Evolutionary conservation across 2,329 filamentous ascomycete species (phyloP), one percentile per base, ranked within the genome.

Genomic region (Diplodia scrobiculata): DNA sequence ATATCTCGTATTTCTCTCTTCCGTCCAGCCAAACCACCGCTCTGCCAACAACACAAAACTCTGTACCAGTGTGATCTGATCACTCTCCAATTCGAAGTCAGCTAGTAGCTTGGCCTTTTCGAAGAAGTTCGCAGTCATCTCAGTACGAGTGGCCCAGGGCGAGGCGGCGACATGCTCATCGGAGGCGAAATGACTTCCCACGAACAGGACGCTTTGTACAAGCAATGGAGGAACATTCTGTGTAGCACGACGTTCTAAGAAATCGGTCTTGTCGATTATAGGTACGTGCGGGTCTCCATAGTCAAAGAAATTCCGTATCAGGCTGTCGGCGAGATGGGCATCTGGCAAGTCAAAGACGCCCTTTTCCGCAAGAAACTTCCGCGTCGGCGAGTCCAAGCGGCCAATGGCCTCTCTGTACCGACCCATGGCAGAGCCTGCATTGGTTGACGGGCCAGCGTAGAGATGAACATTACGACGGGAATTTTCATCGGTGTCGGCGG

Each of bases 11-110:
- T 63, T 63, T 19, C 60, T 53, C 11, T 63, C 60, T n/a, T 63
- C n/a, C 11, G 60, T 53, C 60, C 60, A 63, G n/a, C 60, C 48
- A 19, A 63, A 36, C 60, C 60, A 63, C 11, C 60, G 60, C 21
- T 63, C 60, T 3, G 32, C 47, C 11, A 63, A 34, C 9, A 63
- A 27, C 3, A 63, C 34, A 25, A 63, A 63, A 25, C 60, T 53
- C 34, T 63, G 60, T 1, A 63, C 29, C 11, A 63, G 48, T 7
- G 48, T 53, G 21, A 63, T 52, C 6, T 63, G 60, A n/a, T 63
- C 60, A 17, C 29, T 45, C 27, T 63, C 60, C 14, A 63, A 10
- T 50, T 63, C 50, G 14, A 63, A 63, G 48, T 63, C 60, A 6
- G 60, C 60, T 13, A 63, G 41, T n/a, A 63, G 36, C 21, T 53